Evolutionary conservation across 2,329 filamentous ascomycete genomes (phyloP).

Genomic region (Emergomyces africanus): DNA sequence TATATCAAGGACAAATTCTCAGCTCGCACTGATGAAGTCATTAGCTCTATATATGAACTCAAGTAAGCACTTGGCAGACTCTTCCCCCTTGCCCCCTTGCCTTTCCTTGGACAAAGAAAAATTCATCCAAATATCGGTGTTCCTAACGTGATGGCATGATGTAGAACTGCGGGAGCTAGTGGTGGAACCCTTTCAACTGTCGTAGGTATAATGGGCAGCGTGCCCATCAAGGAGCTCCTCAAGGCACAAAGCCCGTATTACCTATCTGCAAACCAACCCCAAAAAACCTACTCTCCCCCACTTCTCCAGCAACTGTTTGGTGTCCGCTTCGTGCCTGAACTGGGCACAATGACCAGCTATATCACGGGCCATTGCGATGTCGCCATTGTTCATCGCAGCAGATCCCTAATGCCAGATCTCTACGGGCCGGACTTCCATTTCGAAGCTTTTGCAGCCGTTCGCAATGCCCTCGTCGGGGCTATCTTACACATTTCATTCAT

Average conservation of each 20-base stretch:
- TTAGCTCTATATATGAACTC: constrained; percentile 41
- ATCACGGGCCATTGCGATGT: constrained; percentile 41
- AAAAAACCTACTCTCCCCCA: constrained; percentile 16
- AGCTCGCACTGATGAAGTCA: constrained; percentile 38
- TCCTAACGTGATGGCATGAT: constrained; percentile 6
- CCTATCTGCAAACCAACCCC: constrained; percentile 25
- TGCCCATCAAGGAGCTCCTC: constrained; percentile 34
- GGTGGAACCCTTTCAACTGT: constrained; percentile 55
- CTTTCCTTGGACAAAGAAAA: neutral
- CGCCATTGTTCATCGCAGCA: constrained; percentile 47
- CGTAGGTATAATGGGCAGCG: constrained; percentile 41
- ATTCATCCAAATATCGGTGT: neutral
- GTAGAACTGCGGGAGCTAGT: constrained; percentile 30
- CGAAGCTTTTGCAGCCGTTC: constrained; percentile 42
- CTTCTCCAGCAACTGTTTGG: constrained; percentile 33
- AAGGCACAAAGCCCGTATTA: constrained; percentile 38
- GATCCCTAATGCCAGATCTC: constrained; percentile 43
- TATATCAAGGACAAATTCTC: constrained; percentile 40
- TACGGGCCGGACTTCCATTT: constrained; percentile 49
- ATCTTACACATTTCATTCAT: constrained; percentile 38
- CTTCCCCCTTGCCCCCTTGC: constrained; percentile 8
- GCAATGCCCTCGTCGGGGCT: constrained; percentile 36
- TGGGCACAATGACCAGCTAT: constrained; percentile 46
- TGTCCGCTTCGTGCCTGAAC: constrained; percentile 40
- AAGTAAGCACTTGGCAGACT: constrained; percentile 30